Percentiles rank a stretch among this genome's conserved stretches.
These are phyloP conservation scores for Neodidymelliopsis sp. DNA, from an alignment of 2,329 filamentous ascomycete genomes.

Conservation along the genomic window DNA sequence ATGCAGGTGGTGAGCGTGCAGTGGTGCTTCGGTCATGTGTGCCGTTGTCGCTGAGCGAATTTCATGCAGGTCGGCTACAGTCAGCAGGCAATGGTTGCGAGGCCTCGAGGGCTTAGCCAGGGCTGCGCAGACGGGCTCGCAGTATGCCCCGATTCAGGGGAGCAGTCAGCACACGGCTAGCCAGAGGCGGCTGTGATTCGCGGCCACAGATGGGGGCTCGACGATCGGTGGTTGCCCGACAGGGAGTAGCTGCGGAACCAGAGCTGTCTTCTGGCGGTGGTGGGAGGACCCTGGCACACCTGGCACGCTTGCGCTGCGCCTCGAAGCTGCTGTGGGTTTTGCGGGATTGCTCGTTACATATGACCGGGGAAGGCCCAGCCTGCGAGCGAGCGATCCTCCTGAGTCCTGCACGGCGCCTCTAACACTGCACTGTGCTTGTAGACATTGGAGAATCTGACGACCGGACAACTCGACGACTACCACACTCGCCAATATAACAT, in stretches of 20 bases:
- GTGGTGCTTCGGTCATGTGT: no score
- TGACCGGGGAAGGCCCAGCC: no score
- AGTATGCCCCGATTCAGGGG: conserved; percentile 4
- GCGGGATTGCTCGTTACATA: no score
- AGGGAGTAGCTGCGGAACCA: neutral
- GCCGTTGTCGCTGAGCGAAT: no score
- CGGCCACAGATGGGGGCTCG: neutral
- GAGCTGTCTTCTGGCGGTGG: neutral
- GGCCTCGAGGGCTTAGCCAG: conserved; percentile 4
- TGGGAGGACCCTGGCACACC: conserved; percentile 9
- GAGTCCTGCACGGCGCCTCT: no score
- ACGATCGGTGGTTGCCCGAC: conserved; percentile 4
- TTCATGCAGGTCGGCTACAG: no score
- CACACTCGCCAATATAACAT: no score
- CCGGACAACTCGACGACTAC: no score
- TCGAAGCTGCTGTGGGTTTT: neutral
- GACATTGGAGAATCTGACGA: no score
- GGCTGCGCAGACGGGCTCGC: conserved; percentile 1
- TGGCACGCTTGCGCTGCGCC: conserved; percentile 7
- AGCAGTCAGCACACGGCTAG: neutral
- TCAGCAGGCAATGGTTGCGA: neutral
- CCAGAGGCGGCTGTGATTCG: conserved; percentile 4
- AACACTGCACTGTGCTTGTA: no score
- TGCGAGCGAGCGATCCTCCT: no score
- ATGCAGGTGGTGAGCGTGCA: no score